These are phyloP conservation scores for Penstemon eatonii DNA, from an alignment of 257 asterid species.

Conservation along the genomic window DNA sequence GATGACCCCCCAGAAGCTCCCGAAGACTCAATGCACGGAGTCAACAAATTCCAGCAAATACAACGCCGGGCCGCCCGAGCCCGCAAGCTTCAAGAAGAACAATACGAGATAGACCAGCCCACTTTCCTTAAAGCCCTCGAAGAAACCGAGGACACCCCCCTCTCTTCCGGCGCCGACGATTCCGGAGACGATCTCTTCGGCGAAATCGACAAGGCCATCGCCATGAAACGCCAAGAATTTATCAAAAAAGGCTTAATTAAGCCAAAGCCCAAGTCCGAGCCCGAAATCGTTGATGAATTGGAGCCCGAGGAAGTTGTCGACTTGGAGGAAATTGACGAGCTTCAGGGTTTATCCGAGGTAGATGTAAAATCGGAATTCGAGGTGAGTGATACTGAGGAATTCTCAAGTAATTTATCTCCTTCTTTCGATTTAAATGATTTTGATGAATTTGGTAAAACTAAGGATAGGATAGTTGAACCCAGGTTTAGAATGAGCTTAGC, in stretches of 20 bases:
- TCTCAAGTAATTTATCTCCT: constrained; percentile 33
- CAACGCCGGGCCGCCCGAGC: constrained; percentile 82
- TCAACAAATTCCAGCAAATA: constrained; percentile 81
- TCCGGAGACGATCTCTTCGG: constrained; percentile 90
- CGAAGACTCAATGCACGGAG: constrained; percentile 97
- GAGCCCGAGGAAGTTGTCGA: constrained; percentile 91
- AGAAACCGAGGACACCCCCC: constrained; percentile 62
- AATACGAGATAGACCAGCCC: constrained; percentile 63
- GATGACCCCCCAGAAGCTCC: constrained; percentile 97
- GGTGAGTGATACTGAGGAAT: constrained; percentile 46
- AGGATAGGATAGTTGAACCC: constrained; percentile 74
- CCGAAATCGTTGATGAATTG: constrained; percentile 58
- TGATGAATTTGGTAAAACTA: constrained; percentile 66
- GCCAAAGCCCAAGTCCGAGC: constrained; percentile 38
- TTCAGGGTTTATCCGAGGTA: constrained; percentile 54
- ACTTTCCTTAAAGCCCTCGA: constrained; percentile 69
- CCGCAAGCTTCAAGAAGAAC: constrained; percentile 64
- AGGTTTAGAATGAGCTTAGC: constrained; percentile 82
- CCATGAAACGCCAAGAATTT: constrained; percentile 80
- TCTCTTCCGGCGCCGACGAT: constrained; percentile 29
- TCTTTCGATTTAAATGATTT: constrained; percentile 70
- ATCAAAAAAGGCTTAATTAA: constrained; percentile 75
- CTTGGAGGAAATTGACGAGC: constrained; percentile 86
- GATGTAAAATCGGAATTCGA: constrained; percentile 56
- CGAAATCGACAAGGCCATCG: constrained; percentile 90